Evolutionary conservation across 2,329 filamentous ascomycete species (phyloP), one percentile per base, ranked within the genome.

Genomic region (Alternaria infectoria): DNA sequence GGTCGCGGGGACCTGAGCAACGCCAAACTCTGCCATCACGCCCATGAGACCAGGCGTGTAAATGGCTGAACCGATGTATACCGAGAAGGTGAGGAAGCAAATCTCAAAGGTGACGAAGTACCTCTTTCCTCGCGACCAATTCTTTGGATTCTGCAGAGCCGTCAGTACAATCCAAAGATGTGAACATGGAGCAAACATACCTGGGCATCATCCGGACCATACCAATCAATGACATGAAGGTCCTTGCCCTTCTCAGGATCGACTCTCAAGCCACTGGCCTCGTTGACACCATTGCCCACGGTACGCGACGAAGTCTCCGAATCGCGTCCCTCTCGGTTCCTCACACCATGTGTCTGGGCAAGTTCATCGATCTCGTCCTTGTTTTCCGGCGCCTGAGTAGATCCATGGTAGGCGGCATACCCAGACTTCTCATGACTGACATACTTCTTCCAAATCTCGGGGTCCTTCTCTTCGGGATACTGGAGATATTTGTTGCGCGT

Each of bases 171-270:
- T 9, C n/a, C 45, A 11, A 12, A 15, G 5, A 15, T 7, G 13
- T 17, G 5, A 6, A 17, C 10, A 25, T 32, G 9, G 17, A 1
- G 7, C 12, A 5, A 12, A 58, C 68, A 52, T 70, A 76, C 76
- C 58, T 75, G 79, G 5, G 79, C 75, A 68, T 87, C 86, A 59
- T 84, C 70, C 0, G 81, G 77, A 1, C 82, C 83, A 67, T 80
- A 85, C 86, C 86, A 88, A 36, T 81, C 79, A 7, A 88, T 81
- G 6, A 88, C 74, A 57, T 83, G 75, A 8, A 81, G 70, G 70
- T 87, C 84, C 62, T 75, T 80, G 1, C 85, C 85, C 66, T 86
- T 87, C 67, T 87, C 86, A 1, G 81, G 78, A 70, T 87, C 85
- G 13, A 86, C 74, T 28, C 72, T 74, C 9, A 81, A 77, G 19